These are phyloP conservation scores for Yamadazyma atmosphaerica DNA, from an alignment of 1,139 yeast species.

Conservation along the genomic window DNA sequence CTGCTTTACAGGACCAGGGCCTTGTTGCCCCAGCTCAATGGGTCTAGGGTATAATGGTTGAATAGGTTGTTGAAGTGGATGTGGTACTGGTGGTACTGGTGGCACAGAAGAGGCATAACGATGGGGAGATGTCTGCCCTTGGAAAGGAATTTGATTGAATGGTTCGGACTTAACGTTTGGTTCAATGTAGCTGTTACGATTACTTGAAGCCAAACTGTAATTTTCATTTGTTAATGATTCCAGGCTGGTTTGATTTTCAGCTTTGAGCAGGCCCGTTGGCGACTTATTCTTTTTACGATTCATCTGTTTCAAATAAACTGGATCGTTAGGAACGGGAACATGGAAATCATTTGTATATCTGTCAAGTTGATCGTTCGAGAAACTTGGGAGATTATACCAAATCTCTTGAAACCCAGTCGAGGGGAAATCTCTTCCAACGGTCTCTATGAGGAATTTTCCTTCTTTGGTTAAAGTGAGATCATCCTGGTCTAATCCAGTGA, in stretches of 20 bases:
- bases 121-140: no score
- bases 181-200: neutral
- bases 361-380: slow-evolving; percentile 24
- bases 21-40: no score
- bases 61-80: no score
- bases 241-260: neutral
- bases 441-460: slow-evolving; percentile 14
- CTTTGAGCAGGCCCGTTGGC: no score
- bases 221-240: neutral
- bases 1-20: no score
- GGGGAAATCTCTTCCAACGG: slow-evolving; percentile 6
- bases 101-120: no score
- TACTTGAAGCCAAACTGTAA: neutral
- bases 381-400: slow-evolving; percentile 25
- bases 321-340: slow-evolving; percentile 24
- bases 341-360: slow-evolving; percentile 21
- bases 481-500: slow-evolving; percentile 13
- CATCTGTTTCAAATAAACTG: slow-evolving; percentile 17
- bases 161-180: neutral
- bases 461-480: slow-evolving; percentile 8
- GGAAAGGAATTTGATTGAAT: no score
- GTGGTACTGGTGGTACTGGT: no score
- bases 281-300: slow-evolving; percentile 11
- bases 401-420: slow-evolving; percentile 12
- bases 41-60: no score